phyloP scores from a whole-genome alignment of 768 basidiomycete genomes.

The Russula olivacea region DNA sequence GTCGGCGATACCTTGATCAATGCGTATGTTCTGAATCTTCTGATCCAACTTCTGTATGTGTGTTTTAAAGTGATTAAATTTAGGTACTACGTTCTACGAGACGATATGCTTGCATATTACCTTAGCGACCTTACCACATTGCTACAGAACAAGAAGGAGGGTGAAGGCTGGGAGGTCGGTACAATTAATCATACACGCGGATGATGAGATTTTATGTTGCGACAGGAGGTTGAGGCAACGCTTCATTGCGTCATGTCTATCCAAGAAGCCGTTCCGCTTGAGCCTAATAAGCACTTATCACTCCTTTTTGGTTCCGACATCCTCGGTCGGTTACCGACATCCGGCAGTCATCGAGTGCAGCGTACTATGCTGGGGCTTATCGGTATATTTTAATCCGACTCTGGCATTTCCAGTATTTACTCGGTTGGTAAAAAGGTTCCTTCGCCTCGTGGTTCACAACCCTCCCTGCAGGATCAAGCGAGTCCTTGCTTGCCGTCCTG shows the following conservation, averaged over 20 bases:
- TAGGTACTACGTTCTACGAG: conserved; percentile 81
- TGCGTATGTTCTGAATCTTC: conserved; percentile 53
- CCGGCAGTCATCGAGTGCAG: conserved; percentile 59
- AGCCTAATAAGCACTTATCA: conserved; percentile 48
- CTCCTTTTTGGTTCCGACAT: conserved; percentile 69
- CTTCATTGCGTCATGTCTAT: conserved; percentile 81
- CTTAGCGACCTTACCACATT: conserved; percentile 55
- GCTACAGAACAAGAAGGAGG: conserved; percentile 40
- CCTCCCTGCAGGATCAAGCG: conserved; percentile 33
- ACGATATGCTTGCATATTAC: conserved; percentile 72
- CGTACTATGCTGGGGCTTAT: conserved; percentile 69
- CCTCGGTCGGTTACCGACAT: conserved; percentile 59
- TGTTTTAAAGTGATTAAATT: not conserved
- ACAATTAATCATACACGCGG: conserved; percentile 7
- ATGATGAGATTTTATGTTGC: not conserved
- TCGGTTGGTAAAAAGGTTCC: conserved; percentile 40
- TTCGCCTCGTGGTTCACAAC: conserved; percentile 80
- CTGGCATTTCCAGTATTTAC: not conserved
- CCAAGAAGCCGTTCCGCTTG: conserved; percentile 76
- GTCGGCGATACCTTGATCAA: conserved; percentile 86
- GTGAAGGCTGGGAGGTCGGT: conserved; percentile 69
- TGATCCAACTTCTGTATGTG: not conserved
- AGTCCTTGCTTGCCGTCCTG: conserved; percentile 57
- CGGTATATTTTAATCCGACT: conserved; percentile 40
- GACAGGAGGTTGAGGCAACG: conserved; percentile 78